Base-by-base conservation (phyloP, 129 eudicot species). In the Rutidosis leptorrhynchoides region DNA sequence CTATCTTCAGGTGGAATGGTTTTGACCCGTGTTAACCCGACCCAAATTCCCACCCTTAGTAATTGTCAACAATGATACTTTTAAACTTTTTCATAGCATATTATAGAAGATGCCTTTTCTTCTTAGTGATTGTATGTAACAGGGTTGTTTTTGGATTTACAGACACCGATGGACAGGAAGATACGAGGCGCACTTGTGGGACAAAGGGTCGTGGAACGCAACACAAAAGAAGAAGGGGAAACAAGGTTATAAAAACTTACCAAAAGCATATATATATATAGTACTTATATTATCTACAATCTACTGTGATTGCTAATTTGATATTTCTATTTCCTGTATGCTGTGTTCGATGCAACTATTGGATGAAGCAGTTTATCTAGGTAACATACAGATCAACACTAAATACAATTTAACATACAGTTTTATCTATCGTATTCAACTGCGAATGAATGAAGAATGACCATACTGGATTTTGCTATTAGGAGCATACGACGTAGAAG, bases 401-500 rank as follows among this genome's bases (percentile, higher is more conserved):
- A 3, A 45, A 14, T 43, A 70, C 16, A 28, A 28, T 19, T 51
- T 11, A 9, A 2, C 3, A 4, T 15, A 2, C 3, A 4, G n/a
- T 20, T 15, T 62, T 62, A 20, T 37, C 3, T 17, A 33, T 32
- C 12, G 26, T 29, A 26, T 25, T 11, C 5, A 37, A 62, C 28
- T 20, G 40, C 28, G 26, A 54, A 15, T 26, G 26, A n/a, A 20
- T 43, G 10, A 65, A 45, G 7, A 22, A 6, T 12, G 22, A 37
- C 22, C 11, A 32, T 51, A 25, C 40, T 5, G 24, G 5, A 32
- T 61, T 4, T 46, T 1, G 16, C 40, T 58, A 11, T 64, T 71
- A 89, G 96, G 96, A 30, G 96, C 96, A 45, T 89, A 85, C 51
- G 96, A 81, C 72, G 93, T 78, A 69, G 94, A 89, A 77, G 96